phyloP scores from a whole-genome alignment of 202 grass and related monocot species.

The Setaria italica region DNA sequence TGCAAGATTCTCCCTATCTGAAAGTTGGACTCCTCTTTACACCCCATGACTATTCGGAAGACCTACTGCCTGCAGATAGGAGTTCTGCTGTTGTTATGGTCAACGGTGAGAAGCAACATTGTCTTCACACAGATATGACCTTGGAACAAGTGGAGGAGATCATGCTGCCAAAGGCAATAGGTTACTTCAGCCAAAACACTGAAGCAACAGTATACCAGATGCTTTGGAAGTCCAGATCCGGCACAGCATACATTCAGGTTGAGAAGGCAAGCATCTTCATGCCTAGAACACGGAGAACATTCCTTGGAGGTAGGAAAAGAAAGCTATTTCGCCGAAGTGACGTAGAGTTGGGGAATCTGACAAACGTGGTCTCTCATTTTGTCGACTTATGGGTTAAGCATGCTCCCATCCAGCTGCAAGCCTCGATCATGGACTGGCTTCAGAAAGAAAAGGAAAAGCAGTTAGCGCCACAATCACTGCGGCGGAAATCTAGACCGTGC shows the following conservation, averaged over 20 bases:
- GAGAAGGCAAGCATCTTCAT: not conserved
- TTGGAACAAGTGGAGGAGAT: slow-evolving; percentile 1
- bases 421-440: not conserved
- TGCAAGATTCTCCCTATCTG: not conserved
- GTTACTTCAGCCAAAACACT: not conserved
- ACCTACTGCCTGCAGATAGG: not conserved
- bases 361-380: not conserved
- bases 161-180: slow-evolving; percentile 19
- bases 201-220: not conserved
- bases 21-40: not conserved
- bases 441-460: not conserved
- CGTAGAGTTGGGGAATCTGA: not conserved
- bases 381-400: not conserved
- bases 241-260: not conserved
- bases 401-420: not conserved
- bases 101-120: not conserved
- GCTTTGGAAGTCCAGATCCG: not conserved
- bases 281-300: not conserved
- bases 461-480: not conserved
- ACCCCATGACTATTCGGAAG: not conserved
- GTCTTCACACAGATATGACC: not conserved
- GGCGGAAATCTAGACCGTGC: not conserved
- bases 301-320: not conserved
- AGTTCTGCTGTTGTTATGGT: not conserved
- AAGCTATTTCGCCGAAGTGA: not conserved